Conservation (phyloP, 2,329 filamentous ascomycete genomes). For the Penicillium sp. region DNA sequence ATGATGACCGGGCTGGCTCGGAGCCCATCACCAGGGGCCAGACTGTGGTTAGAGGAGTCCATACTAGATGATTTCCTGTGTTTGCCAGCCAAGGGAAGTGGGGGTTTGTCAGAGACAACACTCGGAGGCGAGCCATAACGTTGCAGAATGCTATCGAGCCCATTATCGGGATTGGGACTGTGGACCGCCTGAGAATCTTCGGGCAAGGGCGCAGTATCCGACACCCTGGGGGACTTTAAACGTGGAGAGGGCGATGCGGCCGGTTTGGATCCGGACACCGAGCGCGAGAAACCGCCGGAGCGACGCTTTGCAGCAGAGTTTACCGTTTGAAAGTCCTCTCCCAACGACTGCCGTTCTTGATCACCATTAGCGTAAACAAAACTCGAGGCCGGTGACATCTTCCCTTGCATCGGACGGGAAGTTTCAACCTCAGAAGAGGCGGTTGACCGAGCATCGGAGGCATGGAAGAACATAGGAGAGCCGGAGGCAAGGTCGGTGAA, state of each 20-base stretch:
- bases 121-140: conserved; percentile 23
- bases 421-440: conserved; percentile 39
- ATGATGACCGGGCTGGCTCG: conserved; percentile 33
- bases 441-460: conserved; percentile 66
- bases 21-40: conserved; percentile 22
- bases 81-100: conserved; percentile 16
- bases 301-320: conserved; percentile 25
- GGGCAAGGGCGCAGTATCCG: conserved; percentile 24
- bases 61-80: conserved; percentile 37
- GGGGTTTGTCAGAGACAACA: conserved; percentile 17
- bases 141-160: conserved; percentile 18
- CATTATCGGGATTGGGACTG: conserved; percentile 24
- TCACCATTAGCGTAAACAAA: conserved; percentile 42
- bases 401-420: conserved; percentile 26
- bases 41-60: conserved; percentile 26
- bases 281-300: conserved; percentile 33
- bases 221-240: conserved; percentile 31
- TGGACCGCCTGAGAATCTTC: conserved; percentile 20
- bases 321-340: conserved; percentile 21
- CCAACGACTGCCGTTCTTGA: conserved; percentile 28
- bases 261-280: conserved; percentile 21
- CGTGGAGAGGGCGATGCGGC: conserved; percentile 29
- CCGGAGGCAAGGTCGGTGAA: conserved; percentile 36
- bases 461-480: conserved; percentile 82
- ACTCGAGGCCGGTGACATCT: conserved; percentile 27